phyloP scores from a whole-genome alignment of 805 yeast species.

The Saturnispora halmiae region DNA sequence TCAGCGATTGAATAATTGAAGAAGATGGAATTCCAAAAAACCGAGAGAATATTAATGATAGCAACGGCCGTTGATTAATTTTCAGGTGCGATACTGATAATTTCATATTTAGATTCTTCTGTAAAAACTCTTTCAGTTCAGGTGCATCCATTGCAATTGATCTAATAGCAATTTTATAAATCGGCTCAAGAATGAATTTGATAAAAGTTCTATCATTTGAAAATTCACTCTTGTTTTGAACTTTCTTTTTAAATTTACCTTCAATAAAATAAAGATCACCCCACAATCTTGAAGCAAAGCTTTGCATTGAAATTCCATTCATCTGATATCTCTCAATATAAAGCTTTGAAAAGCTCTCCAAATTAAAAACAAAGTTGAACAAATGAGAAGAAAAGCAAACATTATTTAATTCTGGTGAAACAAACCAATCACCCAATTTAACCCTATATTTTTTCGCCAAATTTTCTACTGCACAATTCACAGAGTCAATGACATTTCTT shows the following conservation, averaged over 20 bases:
- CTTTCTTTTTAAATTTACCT: constrained; percentile 37
- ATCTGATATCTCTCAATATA: constrained; percentile 34
- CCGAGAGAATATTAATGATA: constrained; percentile 43
- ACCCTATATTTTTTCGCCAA: constrained; percentile 11
- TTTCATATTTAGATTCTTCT: constrained; percentile 38
- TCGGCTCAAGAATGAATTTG: constrained; percentile 62
- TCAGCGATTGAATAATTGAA: constrained; percentile 47
- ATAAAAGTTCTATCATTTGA: constrained; percentile 40
- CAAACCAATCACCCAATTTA: constrained; percentile 4
- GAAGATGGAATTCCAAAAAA: constrained; percentile 43
- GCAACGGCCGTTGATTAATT: constrained; percentile 50
- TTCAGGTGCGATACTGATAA: constrained; percentile 32
- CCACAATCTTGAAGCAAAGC: constrained; percentile 59
- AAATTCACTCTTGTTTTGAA: constrained; percentile 18
- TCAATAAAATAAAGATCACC: constrained; percentile 55
- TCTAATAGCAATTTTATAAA: constrained; percentile 64
- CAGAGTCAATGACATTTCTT: constrained; percentile 46
- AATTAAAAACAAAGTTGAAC: constrained; percentile 54
- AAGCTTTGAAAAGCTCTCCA: constrained; percentile 51
- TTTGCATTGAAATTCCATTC: constrained; percentile 21
- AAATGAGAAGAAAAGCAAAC: constrained; percentile 68
- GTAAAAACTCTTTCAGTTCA: constrained; percentile 36
- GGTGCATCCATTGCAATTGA: constrained; percentile 45
- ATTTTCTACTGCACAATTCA: constrained; percentile 45
- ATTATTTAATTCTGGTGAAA: constrained; percentile 58